phyloP scores from a whole-genome alignment of 345 rosid species.

The Firmiana major region DNA sequence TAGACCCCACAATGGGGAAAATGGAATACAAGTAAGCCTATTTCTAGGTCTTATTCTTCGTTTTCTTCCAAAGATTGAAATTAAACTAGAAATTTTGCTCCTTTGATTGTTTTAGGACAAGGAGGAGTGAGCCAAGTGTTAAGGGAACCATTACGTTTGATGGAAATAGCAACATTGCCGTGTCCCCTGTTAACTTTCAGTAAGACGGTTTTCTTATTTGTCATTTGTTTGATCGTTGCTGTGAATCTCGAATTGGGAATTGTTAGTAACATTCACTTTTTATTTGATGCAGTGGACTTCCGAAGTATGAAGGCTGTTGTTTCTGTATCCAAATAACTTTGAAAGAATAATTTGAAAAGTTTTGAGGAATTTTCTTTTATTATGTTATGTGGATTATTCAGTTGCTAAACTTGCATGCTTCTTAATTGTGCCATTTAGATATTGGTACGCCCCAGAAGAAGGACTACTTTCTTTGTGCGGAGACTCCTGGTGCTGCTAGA shows the following conservation, averaged over 20 bases:
- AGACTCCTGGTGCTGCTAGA: constrained; percentile 95
- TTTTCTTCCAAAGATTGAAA: background rate
- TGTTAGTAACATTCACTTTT: constrained; percentile 16
- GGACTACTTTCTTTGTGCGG: constrained; percentile 94
- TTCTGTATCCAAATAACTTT: constrained; percentile 71
- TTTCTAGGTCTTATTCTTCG: background rate
- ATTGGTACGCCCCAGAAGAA: constrained; percentile 96
- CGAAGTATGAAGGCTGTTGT: constrained; percentile 93
- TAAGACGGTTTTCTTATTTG: constrained; percentile 33
- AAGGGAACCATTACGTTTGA: constrained; percentile 82
- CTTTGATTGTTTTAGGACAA: constrained; percentile 48
- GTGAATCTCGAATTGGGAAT: background rate
- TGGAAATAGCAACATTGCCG: constrained; percentile 78
- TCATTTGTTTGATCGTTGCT: constrained; percentile 8
- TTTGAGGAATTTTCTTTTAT: constrained; percentile 7
- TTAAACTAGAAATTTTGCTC: background rate
- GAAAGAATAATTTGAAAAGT: background rate
- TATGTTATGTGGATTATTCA: background rate
- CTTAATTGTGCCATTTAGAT: constrained; percentile 58
- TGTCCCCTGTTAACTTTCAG: constrained; percentile 97
- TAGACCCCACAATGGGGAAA: constrained; percentile 94
- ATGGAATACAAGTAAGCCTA: constrained; percentile 47
- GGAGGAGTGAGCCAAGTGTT: constrained; percentile 80
- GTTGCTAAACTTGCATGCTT: constrained; percentile 13
- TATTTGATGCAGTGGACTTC: constrained; percentile 71